Percentiles rank a stretch among this genome's conserved stretches.
Conservation (phyloP, 129 eudicot species). For the Heracleum sosnowskyi region DNA sequence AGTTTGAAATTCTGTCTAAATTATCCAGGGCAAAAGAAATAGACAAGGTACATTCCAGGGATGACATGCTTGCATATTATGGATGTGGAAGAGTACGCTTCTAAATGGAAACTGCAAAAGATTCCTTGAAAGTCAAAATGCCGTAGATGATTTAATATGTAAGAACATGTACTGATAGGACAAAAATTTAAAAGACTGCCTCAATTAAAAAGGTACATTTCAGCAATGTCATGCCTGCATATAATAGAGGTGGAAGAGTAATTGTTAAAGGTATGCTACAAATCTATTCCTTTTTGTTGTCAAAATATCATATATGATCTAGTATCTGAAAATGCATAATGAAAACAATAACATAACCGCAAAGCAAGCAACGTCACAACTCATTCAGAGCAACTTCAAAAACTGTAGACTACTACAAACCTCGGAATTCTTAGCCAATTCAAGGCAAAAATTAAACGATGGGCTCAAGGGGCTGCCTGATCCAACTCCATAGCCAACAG, state of each 20-base stretch:
- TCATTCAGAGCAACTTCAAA: neutral
- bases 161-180: neutral
- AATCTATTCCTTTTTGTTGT: neutral
- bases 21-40: neutral
- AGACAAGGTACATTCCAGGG: neutral
- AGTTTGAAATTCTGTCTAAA: neutral
- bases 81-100: neutral
- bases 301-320: neutral
- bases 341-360: neutral
- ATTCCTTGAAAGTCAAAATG: neutral
- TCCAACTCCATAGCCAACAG: constrained; percentile 83
- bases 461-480: constrained; percentile 92
- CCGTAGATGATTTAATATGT: neutral
- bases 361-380: constrained; percentile 4
- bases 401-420: constrained; percentile 30
- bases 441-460: constrained; percentile 89
- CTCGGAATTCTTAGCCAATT: constrained; percentile 71
- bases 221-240: neutral
- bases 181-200: no score
- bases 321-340: neutral
- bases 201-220: neutral
- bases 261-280: neutral
- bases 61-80: neutral
- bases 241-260: neutral
- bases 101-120: neutral